Evolutionary conservation across 148 eudicot genomes (phyloP), one percentile per base, ranked within the genome.

Genomic region (Silene uniflora): DNA sequence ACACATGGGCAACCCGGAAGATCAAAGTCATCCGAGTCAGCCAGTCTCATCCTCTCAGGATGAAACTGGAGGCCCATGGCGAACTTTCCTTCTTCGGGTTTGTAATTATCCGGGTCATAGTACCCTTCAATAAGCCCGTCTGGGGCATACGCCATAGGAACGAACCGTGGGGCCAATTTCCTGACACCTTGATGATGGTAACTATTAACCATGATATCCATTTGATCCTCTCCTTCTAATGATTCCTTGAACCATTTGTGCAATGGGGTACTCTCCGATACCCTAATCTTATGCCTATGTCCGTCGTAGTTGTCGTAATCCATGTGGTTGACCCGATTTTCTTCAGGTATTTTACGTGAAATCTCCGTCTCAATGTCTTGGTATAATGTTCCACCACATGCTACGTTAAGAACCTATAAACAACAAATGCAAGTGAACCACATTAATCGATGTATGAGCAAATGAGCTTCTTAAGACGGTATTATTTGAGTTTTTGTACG

Each of bases 101-200:
- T 84, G 75, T 91, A 93, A 52, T 79, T 83, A 44, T 91, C 84
- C 0, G 94, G 97, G 62, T 93, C 98, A 68, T 93, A 93, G 72
- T 84, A 93, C 52, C 90, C 98, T 77, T 93, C 98, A 1, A 89
- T 73, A 65, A 93, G 75, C 0, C 94, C 98, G 67, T 93, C 98
- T 0, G 90, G 84, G 7, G 94, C 83, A 46, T 84, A 91, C 2
- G 89, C 94, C 98, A 93, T 91, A 0, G 97, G 91, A 49, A 89
- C 88, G 56, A 93, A 90, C 10, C 98, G 77, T 63, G 79, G 85
- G 4, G 97, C 94, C 58, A 93, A 77, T 59, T 76, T 84, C 80
- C 88, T 91, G 14, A 93, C 93, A 4, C 98, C 98, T 78, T 93
- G 98, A 67, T 93, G 98, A 32, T 93, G 98, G 76, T 93, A 93